A percentile compares a stretch with the other conserved stretches of the same genome.
phyloP scores from a whole-genome alignment of 1,284 basidiomycete species.

The Amylostereum areolatum region DNA sequence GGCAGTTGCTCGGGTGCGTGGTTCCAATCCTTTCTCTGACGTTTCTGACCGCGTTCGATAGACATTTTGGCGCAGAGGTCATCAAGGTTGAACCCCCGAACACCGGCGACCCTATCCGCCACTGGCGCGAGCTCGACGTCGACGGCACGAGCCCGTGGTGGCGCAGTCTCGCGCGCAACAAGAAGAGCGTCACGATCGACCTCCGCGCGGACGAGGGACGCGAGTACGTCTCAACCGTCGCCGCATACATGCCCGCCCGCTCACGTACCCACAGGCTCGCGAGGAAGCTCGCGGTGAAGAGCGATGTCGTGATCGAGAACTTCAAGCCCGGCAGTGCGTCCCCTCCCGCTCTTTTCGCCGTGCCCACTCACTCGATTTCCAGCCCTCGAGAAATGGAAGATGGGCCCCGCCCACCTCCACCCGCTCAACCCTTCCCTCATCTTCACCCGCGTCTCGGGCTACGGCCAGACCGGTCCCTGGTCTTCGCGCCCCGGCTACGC shows the following conservation, averaged over 20 bases:
- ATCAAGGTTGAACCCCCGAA: conserved; percentile 64
- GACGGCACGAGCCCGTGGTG: conserved; percentile 72
- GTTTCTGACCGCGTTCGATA: too few species aligned
- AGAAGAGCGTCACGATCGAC: conserved; percentile 67
- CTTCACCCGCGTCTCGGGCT: conserved; percentile 68
- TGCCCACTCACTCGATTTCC: background rate
- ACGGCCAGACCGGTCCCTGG: conserved; percentile 71
- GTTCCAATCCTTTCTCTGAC: too few species aligned
- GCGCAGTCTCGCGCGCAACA: conserved; percentile 61
- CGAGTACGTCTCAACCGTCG: conserved; percentile 45
- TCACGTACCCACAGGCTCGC: conserved; percentile 40
- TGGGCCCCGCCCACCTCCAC: conserved; percentile 52
- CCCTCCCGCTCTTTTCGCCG: conserved; percentile 1
- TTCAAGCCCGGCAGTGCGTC: conserved; percentile 67
- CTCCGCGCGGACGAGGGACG: conserved; percentile 55
- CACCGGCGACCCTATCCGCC: conserved; percentile 59
- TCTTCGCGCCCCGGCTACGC: conserved; percentile 62
- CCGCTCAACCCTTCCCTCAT: conserved; percentile 57
- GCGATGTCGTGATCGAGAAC: conserved; percentile 64
- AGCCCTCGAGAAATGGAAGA: conserved; percentile 66
- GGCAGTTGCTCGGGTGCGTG: conserved; percentile 58
- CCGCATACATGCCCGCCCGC: too few species aligned
- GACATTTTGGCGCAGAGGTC: conserved; percentile 66
- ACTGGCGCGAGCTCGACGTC: conserved; percentile 63
- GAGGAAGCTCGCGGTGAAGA: conserved; percentile 51